Evolutionary conservation across 2,329 filamentous ascomycete species (phyloP), one percentile per base, ranked within the genome.

Genomic region (Fusarium sacchari): DNA sequence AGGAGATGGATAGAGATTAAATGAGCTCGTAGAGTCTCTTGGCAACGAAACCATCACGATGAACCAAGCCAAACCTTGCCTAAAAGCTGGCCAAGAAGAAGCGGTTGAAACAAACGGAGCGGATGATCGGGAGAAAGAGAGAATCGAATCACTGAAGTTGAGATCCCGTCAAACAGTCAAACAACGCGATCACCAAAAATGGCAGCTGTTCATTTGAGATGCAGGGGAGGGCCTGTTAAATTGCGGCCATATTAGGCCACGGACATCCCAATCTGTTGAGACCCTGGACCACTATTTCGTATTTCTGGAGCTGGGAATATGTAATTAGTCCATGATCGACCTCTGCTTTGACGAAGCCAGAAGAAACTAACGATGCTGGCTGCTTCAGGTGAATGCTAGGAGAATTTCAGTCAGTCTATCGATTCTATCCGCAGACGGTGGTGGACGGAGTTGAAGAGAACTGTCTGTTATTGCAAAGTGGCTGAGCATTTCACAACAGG

Each of bases 301-400:
- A 65, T 76, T 66, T 67, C 55, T 56, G 60, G 39, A 40, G 46
- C 58, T 52, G 55, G 60, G 56, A 40, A 52, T 44, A n/a, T n/a
- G n/a, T n/a, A 32, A 32, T 32, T 32, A 67, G 71, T 43, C 60
- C 59, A 56, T 40, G 46, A 55, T 39, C 69, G 64, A 60, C 49
- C 44, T 59, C 40, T 67, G 67, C 67, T 69, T 58, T 53, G 55
- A 43, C 46, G 43, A 67, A 65, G 64, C 58, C 52, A 63, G 36
- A 60, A 68, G 67, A 43, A 56, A 43, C 71, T 63, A 71, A 52
- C 42, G 60, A 50, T 50, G 57, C 39, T 66, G 67, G 68, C 57
- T 75, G 76, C 76, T 76, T 77, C 76, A 78, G 76, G 76, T 78
- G 76, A 69, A 57, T 59, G 68, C 47, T 46, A 44, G 52, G 20